phyloP scores from a whole-genome alignment of 495 filamentous ascomycete genomes.

The Symbiotaphrina buchneri region DNA sequence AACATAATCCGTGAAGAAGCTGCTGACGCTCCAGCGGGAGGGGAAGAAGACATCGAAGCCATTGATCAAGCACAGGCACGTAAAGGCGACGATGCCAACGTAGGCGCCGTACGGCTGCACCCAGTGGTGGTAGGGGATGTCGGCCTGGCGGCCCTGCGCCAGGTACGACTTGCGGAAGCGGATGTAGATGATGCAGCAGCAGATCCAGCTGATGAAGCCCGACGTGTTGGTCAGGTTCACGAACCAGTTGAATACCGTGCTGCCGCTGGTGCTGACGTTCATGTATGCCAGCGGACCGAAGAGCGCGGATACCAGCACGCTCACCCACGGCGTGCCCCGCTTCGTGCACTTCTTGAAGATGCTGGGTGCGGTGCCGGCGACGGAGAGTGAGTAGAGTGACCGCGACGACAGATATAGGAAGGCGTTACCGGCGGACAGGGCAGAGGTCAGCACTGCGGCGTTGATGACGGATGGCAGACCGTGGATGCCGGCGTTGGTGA shows the following conservation, averaged over 20 bases:
- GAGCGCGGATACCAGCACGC: neutral
- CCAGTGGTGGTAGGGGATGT: slow-evolving; percentile 33
- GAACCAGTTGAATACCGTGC: slow-evolving; percentile 33
- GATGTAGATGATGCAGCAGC: slow-evolving; percentile 33
- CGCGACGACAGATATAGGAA: neutral
- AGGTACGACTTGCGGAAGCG: slow-evolving; percentile 35
- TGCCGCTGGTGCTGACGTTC: slow-evolving; percentile 23
- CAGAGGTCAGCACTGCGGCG: neutral
- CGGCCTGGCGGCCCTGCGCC: slow-evolving; percentile 29
- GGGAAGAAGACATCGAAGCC: slow-evolving; percentile 47
- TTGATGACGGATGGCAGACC: neutral
- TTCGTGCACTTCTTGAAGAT: slow-evolving; percentile 2
- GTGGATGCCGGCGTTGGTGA: neutral
- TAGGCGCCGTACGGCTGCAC: slow-evolving; percentile 34
- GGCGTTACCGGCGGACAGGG: neutral
- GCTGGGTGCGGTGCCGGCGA: neutral
- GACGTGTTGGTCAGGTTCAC: slow-evolving; percentile 41
- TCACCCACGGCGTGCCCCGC: neutral
- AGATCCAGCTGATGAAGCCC: slow-evolving; percentile 44
- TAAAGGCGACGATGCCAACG: slow-evolving; percentile 40
- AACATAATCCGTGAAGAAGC: slow-evolving; percentile 39
- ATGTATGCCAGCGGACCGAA: neutral
- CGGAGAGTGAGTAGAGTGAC: neutral
- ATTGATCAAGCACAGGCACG: slow-evolving; percentile 42
- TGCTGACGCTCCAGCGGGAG: slow-evolving; percentile 29